phyloP scores from a whole-genome alignment of 1,284 basidiomycete species.

The Golubevia sp. region DNA sequence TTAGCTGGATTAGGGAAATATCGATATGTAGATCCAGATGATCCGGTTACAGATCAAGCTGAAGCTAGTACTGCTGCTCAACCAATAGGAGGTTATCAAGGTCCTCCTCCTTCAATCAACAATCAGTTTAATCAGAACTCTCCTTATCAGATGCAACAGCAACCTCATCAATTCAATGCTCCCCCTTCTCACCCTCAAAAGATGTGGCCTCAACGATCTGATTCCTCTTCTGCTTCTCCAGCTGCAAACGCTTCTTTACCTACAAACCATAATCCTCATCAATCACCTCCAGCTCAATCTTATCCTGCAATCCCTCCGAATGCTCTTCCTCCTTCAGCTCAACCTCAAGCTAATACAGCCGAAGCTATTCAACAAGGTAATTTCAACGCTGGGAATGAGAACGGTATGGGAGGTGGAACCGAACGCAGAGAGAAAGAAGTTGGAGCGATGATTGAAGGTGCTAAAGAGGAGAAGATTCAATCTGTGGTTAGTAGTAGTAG shows the following conservation, averaged over 20 bases:
- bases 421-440: constrained; percentile 1
- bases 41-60: neutral
- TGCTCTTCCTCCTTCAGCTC: constrained; percentile 4
- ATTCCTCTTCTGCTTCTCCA: neutral
- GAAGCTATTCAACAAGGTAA: constrained; percentile 9
- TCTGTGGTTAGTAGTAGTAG: constrained; percentile 2
- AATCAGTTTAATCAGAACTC: neutral
- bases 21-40: constrained; percentile 14
- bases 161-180: too few species aligned
- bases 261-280: too few species aligned
- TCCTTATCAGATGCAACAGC: neutral
- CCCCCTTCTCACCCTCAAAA: neutral
- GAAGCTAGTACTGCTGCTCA: neutral
- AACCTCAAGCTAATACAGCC: constrained; percentile 11
- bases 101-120: neutral
- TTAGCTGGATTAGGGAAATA: constrained; percentile 17
- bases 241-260: constrained; percentile 1
- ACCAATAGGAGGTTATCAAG: neutral
- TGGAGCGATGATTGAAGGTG: neutral
- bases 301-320: constrained; percentile 8
- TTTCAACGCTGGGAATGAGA: neutral
- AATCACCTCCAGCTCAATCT: constrained; percentile 7
- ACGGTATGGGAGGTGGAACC: neutral
- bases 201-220: constrained; percentile 2
- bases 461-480: constrained; percentile 2